These are phyloP conservation scores for Scedosporium boydii DNA, from an alignment of 2,329 filamentous ascomycete genomes.

Conservation along the genomic window DNA sequence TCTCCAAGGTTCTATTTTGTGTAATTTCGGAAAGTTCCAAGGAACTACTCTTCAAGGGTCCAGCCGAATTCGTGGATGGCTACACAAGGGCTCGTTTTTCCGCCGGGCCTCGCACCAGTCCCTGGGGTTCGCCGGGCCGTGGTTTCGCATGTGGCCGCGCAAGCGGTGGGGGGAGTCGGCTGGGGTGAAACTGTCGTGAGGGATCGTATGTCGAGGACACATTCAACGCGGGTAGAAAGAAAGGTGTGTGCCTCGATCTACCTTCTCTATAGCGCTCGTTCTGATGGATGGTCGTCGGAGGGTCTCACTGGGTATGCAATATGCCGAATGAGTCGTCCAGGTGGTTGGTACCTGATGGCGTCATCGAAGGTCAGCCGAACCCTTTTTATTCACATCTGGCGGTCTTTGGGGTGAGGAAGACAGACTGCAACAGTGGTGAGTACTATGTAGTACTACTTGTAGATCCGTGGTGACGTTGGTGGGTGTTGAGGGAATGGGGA, in stretches of 20 bases:
- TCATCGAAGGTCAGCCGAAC: not conserved
- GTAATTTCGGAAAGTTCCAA: not conserved
- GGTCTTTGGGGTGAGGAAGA: not conserved
- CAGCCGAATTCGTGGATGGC: not conserved
- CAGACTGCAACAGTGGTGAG: no score
- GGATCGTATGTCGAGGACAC: not conserved
- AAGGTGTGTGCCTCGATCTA: not conserved
- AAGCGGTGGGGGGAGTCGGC: not conserved
- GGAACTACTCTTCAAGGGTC: not conserved
- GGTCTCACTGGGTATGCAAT: not conserved
- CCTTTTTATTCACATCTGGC: not conserved
- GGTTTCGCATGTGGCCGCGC: constrained; percentile 1
- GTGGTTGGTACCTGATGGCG: not conserved
- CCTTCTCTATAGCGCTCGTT: not conserved
- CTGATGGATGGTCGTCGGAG: not conserved
- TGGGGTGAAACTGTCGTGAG: not conserved
- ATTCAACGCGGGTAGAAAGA: not conserved
- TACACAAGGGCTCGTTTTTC: not conserved
- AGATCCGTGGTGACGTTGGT: not conserved
- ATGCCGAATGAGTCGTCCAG: not conserved
- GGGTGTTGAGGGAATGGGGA: not conserved
- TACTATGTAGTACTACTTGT: not conserved
- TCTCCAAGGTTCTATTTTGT: not conserved
- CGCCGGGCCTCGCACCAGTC: constrained; percentile 2
- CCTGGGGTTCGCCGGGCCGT: not conserved